phyloP scores from a whole-genome alignment of 139 green algal genomes.

The Nannochloris sp. region DNA sequence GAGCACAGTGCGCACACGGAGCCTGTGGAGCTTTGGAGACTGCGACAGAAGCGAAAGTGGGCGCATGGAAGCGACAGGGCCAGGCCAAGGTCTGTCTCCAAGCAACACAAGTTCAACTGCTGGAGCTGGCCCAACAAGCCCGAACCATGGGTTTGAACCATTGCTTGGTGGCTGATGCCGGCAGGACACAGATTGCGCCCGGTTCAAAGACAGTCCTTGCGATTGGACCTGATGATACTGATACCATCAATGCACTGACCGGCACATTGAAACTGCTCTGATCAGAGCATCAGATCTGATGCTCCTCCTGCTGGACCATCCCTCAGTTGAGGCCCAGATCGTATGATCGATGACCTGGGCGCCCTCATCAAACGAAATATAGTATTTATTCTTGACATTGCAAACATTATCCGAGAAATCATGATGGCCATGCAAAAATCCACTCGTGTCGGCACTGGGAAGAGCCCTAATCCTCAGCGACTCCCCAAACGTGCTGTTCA shows the following conservation, averaged over 20 bases:
- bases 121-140: constrained; percentile 7
- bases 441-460: neutral
- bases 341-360: no score
- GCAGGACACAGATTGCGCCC: constrained; percentile 75
- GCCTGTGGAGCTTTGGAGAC: constrained; percentile 58
- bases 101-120: constrained; percentile 23
- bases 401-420: no score
- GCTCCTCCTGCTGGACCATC: no score
- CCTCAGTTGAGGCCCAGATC: no score
- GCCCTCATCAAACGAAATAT: no score
- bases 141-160: constrained; percentile 4
- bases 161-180: constrained; percentile 50
- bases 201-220: constrained; percentile 73
- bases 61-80: constrained; percentile 56
- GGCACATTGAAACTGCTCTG: constrained; percentile 38
- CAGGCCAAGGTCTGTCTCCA: constrained; percentile 76
- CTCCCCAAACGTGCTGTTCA: neutral
- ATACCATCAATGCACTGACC: constrained; percentile 53
- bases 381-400: no score
- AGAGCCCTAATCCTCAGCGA: neutral
- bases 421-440: neutral
- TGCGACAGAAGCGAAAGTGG: constrained; percentile 23
- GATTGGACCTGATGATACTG: constrained; percentile 59
- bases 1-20: constrained; percentile 75
- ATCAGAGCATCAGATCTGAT: neutral